A percentile compares a stretch with the other conserved stretches of the same genome.
Conservation (phyloP, 1,284 basidiomycete species). For the Ustilago xerochloae region DNA sequence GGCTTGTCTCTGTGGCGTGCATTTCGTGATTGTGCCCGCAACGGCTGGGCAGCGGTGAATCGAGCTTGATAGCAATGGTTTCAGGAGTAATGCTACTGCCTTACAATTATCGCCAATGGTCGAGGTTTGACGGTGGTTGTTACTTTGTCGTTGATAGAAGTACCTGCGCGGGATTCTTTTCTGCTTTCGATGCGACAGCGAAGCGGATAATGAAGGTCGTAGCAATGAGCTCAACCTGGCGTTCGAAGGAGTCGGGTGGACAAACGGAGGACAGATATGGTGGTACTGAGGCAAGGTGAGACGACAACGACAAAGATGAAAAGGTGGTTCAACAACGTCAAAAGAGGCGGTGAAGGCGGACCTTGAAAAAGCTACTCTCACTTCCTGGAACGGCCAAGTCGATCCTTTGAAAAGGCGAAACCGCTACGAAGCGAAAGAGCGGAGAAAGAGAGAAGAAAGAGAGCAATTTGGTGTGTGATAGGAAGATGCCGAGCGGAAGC, state of each 20-base stretch:
- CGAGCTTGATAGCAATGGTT: not conserved
- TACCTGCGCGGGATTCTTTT: too few relatives aligned
- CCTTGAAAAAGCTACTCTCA: not conserved
- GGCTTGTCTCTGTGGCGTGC: constrained; percentile 27
- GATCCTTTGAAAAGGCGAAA: not conserved
- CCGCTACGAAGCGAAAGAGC: not conserved
- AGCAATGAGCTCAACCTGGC: not conserved
- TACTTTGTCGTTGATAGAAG: too few relatives aligned
- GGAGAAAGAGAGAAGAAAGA: not conserved
- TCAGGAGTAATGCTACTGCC: too few relatives aligned
- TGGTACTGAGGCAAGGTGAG: not conserved
- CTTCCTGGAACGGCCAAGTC: not conserved
- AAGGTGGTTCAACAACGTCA: too few relatives aligned
- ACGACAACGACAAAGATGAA: not conserved
- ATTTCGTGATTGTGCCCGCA: constrained; percentile 1
- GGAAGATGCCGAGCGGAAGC: not conserved
- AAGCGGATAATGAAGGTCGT: too few relatives aligned
- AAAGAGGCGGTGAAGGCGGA: not conserved
- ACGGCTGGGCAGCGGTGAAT: not conserved
- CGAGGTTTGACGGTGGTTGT: too few relatives aligned
- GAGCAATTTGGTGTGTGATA: not conserved
- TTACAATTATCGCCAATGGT: too few relatives aligned
- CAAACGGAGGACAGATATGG: not conserved
- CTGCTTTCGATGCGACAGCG: too few relatives aligned
- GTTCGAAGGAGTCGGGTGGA: not conserved